Conservation (phyloP, 306 rosid genomes). For the Coriaria nepalensis region DNA sequence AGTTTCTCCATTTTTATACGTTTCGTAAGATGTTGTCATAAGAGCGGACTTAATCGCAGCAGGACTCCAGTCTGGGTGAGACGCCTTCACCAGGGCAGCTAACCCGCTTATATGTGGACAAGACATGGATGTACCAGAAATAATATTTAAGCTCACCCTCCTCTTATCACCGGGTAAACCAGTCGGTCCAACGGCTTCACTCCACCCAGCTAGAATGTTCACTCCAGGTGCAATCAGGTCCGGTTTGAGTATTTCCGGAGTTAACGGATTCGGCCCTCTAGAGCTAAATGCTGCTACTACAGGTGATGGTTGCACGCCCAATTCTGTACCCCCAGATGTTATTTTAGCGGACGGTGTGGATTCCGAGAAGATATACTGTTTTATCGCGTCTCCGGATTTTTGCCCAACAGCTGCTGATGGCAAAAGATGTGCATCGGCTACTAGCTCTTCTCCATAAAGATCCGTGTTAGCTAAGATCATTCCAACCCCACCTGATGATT, state of each 20-base stretch:
- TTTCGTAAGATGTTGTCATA: conserved; percentile 76
- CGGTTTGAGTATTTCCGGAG: conserved; percentile 73
- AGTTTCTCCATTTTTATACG: conserved; percentile 42
- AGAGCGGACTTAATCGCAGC: conserved; percentile 82
- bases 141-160: conserved; percentile 54
- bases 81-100: conserved; percentile 62
- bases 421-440: conserved; percentile 47
- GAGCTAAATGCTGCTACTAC: conserved; percentile 84
- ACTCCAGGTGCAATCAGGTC: conserved; percentile 94
- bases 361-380: conserved; percentile 34
- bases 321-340: conserved; percentile 30
- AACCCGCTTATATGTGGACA: conserved; percentile 91
- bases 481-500: conserved; percentile 67
- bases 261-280: conserved; percentile 68
- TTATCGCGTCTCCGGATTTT: conserved; percentile 36
- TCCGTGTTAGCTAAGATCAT: conserved; percentile 66
- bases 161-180: conserved; percentile 36
- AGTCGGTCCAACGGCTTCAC: conserved; percentile 49
- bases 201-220: conserved; percentile 92
- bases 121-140: conserved; percentile 95
- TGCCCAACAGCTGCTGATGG: conserved; percentile 60
- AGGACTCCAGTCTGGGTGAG: conserved; percentile 82
- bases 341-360: conserved; percentile 46
- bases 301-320: conserved; percentile 75
- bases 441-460: conserved; percentile 52